A percentile compares a stretch with the other conserved stretches of the same genome.
Conservation (phyloP, 2,329 filamentous ascomycete genomes). For the Exserohilum turcica region DNA sequence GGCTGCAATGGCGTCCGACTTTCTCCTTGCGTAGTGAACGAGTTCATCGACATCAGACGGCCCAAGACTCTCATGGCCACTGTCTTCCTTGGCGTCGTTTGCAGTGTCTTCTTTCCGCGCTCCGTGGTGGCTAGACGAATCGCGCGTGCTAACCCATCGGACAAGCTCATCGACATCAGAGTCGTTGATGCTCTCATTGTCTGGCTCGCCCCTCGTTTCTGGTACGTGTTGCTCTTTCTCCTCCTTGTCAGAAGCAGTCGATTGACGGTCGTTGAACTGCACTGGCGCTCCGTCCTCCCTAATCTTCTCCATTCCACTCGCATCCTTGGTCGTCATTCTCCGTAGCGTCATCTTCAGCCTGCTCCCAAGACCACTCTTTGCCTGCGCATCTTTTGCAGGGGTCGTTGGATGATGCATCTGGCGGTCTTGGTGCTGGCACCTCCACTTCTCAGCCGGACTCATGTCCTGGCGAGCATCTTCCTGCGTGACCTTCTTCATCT, state of each 20-base stretch:
- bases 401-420: conserved; percentile 35
- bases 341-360: conserved; percentile 34
- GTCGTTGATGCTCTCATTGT: conserved; percentile 36
- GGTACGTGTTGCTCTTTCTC: conserved; percentile 8
- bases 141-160: conserved; percentile 41
- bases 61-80: conserved; percentile 36
- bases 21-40: conserved; percentile 34
- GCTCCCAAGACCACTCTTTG: conserved; percentile 27
- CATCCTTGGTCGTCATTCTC: conserved; percentile 38
- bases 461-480: conserved; percentile 28
- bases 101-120: conserved; percentile 8
- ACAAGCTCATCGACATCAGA: conserved; percentile 42
- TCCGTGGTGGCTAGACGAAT: conserved; percentile 39
- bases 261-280: conserved; percentile 26
- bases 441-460: conserved; percentile 32
- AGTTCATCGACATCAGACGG: conserved; percentile 42
- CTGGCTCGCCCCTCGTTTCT: conserved; percentile 16
- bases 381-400: conserved; percentile 23
- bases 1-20: conserved; percentile 12
- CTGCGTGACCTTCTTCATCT: conserved; percentile 25
- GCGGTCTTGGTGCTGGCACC: conserved; percentile 34
- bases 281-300: conserved; percentile 23
- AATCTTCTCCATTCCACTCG: conserved; percentile 30
- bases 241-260: conserved; percentile 31
- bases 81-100: conserved; percentile 23